Evolutionary conservation across 225 moss, liverwort and hornwort species (phyloP).

Genomic region (Pleurozium schreberi): DNA sequence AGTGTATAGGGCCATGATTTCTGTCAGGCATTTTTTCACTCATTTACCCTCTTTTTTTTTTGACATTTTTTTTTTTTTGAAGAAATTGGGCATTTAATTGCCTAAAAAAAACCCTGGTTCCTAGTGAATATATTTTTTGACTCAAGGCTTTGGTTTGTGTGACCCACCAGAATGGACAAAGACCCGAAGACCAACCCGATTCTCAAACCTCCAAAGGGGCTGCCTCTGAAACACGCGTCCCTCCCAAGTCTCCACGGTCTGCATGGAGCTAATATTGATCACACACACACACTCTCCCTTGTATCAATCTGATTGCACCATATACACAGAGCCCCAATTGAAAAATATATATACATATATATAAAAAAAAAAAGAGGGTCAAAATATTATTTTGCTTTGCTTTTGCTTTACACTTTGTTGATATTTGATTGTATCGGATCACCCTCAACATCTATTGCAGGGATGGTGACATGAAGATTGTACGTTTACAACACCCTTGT

Average conservation of each 20-base stretch:
- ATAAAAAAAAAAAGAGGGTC: background rate
- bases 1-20: no score
- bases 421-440: conserved; percentile 27
- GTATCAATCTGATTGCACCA: conserved; percentile 5
- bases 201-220: conserved; percentile 2
- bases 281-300: no score
- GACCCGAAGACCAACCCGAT: conserved; percentile 15
- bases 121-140: background rate
- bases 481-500: background rate
- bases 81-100: no score
- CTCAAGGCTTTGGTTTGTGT: background rate
- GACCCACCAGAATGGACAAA: conserved; percentile 37
- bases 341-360: no score
- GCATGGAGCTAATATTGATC: conserved; percentile 20
- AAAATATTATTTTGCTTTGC: background rate
- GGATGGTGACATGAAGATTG: conserved; percentile 9
- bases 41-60: no score
- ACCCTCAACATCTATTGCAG: background rate
- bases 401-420: conserved; percentile 5
- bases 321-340: conserved; percentile 9
- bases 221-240: conserved; percentile 3
- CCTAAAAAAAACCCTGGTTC: no score
- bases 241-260: conserved; percentile 1
- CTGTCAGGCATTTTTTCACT: no score
- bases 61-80: no score